Conservation (phyloP, 179 eudicot genomes). For the Silene vulgaris region DNA sequence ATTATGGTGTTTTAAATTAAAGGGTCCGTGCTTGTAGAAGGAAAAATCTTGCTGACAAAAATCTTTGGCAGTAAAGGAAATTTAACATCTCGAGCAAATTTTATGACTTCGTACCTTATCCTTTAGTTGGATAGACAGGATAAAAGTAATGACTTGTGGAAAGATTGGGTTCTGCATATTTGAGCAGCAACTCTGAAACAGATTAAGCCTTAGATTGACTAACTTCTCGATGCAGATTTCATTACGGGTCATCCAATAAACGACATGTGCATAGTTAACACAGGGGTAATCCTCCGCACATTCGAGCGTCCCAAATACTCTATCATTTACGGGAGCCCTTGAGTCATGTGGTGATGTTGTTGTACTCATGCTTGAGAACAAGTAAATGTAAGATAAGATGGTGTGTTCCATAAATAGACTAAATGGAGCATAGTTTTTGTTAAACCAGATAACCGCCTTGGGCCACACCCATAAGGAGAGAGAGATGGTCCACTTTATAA, state of each 20-base stretch:
- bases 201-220: neutral
- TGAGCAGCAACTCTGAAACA: neutral
- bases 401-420: neutral
- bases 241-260: neutral
- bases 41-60: constrained; percentile 1
- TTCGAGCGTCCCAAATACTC: neutral
- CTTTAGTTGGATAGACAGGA: neutral
- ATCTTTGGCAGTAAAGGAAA: neutral
- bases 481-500: too few species aligned
- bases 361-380: neutral
- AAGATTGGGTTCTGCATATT: neutral
- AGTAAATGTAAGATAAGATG: neutral
- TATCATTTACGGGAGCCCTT: neutral
- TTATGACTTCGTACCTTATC: neutral
- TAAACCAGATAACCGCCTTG: too few species aligned
- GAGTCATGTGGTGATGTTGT: neutral
- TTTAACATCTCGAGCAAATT: neutral
- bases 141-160: neutral
- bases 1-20: neutral
- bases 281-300: neutral
- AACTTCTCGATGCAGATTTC: neutral
- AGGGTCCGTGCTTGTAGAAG: neutral
- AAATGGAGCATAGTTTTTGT: too few species aligned
- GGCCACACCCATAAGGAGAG: too few species aligned
- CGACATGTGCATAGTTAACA: neutral